A percentile compares a stretch with the other conserved stretches of the same genome.
phyloP scores from a whole-genome alignment of 768 basidiomycete genomes.

The Phallus indusiatus region DNA sequence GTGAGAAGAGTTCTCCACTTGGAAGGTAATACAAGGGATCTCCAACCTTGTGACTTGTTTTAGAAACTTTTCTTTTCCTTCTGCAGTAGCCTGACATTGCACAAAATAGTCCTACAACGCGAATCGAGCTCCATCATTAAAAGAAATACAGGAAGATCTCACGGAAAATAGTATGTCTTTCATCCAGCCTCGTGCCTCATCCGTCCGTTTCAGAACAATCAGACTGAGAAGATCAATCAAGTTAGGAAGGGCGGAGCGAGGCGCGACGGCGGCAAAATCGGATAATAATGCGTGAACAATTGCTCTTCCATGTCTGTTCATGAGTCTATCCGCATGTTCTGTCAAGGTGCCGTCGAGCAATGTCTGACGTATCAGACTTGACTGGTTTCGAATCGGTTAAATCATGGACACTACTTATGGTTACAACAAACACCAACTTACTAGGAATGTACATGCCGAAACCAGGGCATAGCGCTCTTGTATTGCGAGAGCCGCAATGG shows the following conservation, averaged over 20 bases:
- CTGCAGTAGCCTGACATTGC: slow-evolving; percentile 58
- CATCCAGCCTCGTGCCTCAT: slow-evolving; percentile 61
- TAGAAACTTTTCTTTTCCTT: slow-evolving; percentile 72
- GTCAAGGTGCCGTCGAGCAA: slow-evolving; percentile 53
- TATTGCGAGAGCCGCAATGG: slow-evolving; percentile 53
- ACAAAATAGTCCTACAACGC: slow-evolving; percentile 57
- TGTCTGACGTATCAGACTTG: slow-evolving; percentile 56
- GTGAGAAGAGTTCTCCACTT: neutral
- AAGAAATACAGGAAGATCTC: neutral
- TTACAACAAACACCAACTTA: slow-evolving; percentile 30
- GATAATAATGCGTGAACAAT: slow-evolving; percentile 66
- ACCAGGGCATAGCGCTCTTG: slow-evolving; percentile 84
- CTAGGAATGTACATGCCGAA: slow-evolving; percentile 74
- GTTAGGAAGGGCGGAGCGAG: slow-evolving; percentile 74
- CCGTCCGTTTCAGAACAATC: slow-evolving; percentile 47
- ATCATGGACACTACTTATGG: neutral
- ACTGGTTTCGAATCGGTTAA: slow-evolving; percentile 28
- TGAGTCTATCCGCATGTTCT: slow-evolving; percentile 41
- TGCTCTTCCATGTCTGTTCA: slow-evolving; percentile 45
- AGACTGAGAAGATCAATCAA: slow-evolving; percentile 73
- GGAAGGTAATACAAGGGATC: neutral
- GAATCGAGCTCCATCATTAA: neutral
- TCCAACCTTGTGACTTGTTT: slow-evolving; percentile 59
- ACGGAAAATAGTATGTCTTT: slow-evolving; percentile 61
- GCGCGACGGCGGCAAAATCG: slow-evolving; percentile 79